Evolutionary conservation across 192 early-diverging fungal genomes (phyloP), one percentile per base, ranked within the genome.

Genomic region (Rhizophagus clarus): DNA sequence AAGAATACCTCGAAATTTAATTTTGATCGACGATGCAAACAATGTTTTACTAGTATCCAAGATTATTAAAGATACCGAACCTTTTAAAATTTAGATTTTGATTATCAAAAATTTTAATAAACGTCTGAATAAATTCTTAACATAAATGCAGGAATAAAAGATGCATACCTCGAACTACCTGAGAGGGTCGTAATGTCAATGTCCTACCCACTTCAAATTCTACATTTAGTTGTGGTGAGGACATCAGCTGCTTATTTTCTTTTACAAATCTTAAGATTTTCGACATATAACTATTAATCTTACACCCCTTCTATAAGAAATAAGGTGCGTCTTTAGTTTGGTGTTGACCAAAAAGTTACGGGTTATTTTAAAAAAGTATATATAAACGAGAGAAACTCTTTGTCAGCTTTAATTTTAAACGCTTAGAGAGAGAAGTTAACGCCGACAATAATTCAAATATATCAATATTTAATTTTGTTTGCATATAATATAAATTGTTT

Each of bases 171-270:
- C 73, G 51, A 22, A 74, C 73, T 31, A 74, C 31, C 20, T 74
- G 56, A 61, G 47, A n/a, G 31, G 73, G 73, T 32, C 73, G 45
- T 51, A 74, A 7, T 61, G 26, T 26, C 15, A 74, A 34, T 2
- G 73, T 31, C 56, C 47, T 74, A 56, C 73, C 73, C 0, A 74
- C 73, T 31, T 74, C 73, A 74, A 74, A 74, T 8, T 74, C 73
- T 1, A 74, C 32, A 15, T 49, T 34, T 4, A 74, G 22, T n/a
- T 61, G 51, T 22, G 73, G 26, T 9, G 29, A 20, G 22, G 17
- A 14, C 29, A 10, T 22, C 9, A 28, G 3, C 32, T 20, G 24
- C 31, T 61, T 74, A 51, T 60, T 26, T 34, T 74, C 73, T 61
- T 22, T 74, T 20, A 0, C 17, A 9, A 22, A 32, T 31, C 20